Conservation (phyloP, 768 basidiomycete species). For the Mycena indigotica region DNA sequence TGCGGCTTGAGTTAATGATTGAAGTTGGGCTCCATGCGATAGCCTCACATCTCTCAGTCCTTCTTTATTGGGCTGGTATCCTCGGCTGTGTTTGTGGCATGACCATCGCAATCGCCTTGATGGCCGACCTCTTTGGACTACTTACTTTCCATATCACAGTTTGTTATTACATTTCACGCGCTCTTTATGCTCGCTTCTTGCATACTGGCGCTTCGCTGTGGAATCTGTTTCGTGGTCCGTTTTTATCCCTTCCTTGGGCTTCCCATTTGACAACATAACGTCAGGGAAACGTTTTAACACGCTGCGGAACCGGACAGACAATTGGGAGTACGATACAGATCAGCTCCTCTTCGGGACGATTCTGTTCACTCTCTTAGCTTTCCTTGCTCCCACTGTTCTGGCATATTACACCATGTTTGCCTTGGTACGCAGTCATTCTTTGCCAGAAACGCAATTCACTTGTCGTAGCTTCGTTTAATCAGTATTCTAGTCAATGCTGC, state of each 20-base stretch:
- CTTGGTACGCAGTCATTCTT: constrained; percentile 40
- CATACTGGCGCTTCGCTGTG: constrained; percentile 68
- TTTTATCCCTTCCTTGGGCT: not conserved
- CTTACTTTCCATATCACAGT: constrained; percentile 73
- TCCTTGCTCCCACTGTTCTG: constrained; percentile 82
- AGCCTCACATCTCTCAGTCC: constrained; percentile 32
- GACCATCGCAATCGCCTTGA: constrained; percentile 67
- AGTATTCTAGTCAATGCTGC: constrained; percentile 61
- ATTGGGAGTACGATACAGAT: constrained; percentile 90
- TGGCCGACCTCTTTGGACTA: constrained; percentile 66
- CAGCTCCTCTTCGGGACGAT: constrained; percentile 94
- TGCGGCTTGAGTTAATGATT: no score
- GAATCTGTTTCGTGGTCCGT: constrained; percentile 85
- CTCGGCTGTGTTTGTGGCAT: constrained; percentile 45
- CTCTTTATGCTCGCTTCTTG: constrained; percentile 63
- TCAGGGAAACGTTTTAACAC: constrained; percentile 88
- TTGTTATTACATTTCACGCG: constrained; percentile 64
- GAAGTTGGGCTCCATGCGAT: no score
- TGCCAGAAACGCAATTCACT: not conserved
- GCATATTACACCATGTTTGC: constrained; percentile 88
- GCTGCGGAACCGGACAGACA: constrained; percentile 83
- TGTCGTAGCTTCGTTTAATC: constrained; percentile 49
- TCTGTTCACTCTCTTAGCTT: constrained; percentile 78
- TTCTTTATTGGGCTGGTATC: constrained; percentile 40
- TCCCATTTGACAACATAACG: not conserved